phyloP scores from a whole-genome alignment of 106 monocot genomes.

The Triglochin maritima region DNA sequence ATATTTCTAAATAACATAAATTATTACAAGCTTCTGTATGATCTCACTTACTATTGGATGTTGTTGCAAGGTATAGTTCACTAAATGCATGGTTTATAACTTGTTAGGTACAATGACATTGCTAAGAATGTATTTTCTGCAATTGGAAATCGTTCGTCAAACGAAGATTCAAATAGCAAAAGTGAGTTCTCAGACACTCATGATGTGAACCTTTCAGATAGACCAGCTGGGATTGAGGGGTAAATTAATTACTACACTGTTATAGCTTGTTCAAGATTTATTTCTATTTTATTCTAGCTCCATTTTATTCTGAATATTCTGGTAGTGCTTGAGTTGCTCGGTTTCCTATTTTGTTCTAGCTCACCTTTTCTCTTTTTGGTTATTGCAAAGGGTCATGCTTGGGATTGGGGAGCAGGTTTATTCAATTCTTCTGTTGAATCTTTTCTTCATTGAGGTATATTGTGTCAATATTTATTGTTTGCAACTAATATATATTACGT shows the following conservation, averaged over 20 bases:
- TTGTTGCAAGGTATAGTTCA: too few species aligned
- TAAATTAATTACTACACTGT: conserved; percentile 17
- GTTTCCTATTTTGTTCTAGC: not conserved
- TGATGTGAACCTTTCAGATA: conserved; percentile 9
- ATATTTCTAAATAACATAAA: too few species aligned
- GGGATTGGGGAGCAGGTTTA: conserved; percentile 91
- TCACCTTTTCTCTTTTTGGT: not conserved
- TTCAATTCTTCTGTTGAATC: conserved; percentile 59
- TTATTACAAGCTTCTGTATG: too few species aligned
- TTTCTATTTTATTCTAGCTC: not conserved
- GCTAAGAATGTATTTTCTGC: conserved; percentile 84
- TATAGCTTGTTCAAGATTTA: not conserved
- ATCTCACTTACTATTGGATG: too few species aligned
- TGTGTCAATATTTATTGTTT: conserved; percentile 1
- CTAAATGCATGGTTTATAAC: not conserved
- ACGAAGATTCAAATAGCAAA: conserved; percentile 10
- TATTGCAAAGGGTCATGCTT: conserved; percentile 45
- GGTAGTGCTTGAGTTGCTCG: not conserved
- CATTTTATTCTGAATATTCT: too few species aligned
- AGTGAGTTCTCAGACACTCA: conserved; percentile 16
- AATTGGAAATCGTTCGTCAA: conserved; percentile 21
- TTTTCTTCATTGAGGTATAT: conserved; percentile 93
- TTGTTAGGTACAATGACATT: conserved; percentile 79
- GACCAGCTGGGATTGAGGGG: conserved; percentile 79
- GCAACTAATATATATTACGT: not conserved